phyloP scores from a whole-genome alignment of 495 filamentous ascomycete species.

The Podospora tetraspora region DNA sequence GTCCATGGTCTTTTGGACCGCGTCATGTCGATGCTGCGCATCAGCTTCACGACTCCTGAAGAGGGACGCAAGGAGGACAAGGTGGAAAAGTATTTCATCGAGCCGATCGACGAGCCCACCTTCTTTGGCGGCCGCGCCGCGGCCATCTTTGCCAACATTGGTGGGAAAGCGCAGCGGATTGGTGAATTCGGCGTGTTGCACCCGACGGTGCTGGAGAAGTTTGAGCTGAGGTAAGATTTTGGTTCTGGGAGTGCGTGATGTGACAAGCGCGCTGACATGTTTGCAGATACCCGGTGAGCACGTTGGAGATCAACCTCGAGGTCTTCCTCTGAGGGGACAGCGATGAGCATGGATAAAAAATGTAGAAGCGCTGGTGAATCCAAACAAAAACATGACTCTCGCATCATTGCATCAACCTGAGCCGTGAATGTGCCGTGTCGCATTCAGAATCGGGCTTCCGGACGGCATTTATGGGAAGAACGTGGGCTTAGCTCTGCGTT shows the following conservation, averaged over 20 bases:
- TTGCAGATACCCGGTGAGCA: constrained; percentile 80
- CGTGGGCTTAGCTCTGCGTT: neutral
- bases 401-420: neutral
- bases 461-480: neutral
- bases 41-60: constrained; percentile 68
- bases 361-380: neutral
- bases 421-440: neutral
- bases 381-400: neutral
- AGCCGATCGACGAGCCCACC: constrained; percentile 81
- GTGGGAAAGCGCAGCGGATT: constrained; percentile 64
- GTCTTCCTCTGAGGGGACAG: constrained; percentile 64
- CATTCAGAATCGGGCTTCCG: neutral
- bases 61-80: constrained; percentile 57
- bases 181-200: constrained; percentile 92
- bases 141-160: constrained; percentile 66
- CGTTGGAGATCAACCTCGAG: constrained; percentile 93
- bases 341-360: neutral
- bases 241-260: neutral
- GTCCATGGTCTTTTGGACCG: constrained; percentile 93
- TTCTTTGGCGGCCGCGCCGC: constrained; percentile 91
- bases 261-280: constrained; percentile 19
- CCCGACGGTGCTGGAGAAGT: constrained; percentile 87
- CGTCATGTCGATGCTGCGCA: constrained; percentile 86
- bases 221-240: constrained; percentile 67
- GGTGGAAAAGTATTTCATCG: constrained; percentile 80